Conservation (phyloP, 2,329 filamentous ascomycete genomes). For the Xylariomycetidae sp. region DNA sequence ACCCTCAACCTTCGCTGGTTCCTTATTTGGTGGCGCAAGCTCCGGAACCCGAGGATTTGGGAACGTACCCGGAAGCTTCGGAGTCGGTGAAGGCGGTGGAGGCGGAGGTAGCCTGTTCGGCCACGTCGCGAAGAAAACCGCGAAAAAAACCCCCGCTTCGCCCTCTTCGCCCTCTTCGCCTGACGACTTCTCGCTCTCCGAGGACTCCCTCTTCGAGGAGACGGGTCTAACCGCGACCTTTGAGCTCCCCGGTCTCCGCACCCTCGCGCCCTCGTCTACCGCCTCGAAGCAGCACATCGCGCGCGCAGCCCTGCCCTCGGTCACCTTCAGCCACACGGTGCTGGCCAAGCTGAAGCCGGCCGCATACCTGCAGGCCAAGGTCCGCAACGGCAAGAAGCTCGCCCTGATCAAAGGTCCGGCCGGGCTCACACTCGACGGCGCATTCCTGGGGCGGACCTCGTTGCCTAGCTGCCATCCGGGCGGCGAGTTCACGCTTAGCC, state of each 20-base stretch:
- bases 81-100: no score
- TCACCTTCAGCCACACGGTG: conserved; percentile 51
- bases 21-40: no score
- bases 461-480: conserved; percentile 51
- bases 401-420: conserved; percentile 49
- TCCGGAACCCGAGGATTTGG: no score
- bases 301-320: conserved; percentile 42
- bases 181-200: no score
- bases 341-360: conserved; percentile 55
- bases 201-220: conserved; percentile 52
- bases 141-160: no score
- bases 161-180: no score
- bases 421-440: conserved; percentile 57
- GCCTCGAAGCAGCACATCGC: conserved; percentile 55
- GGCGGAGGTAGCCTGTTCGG: no score
- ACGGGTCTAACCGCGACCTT: conserved; percentile 55
- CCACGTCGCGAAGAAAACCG: no score
- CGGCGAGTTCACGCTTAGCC: conserved; percentile 44
- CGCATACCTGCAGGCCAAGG: conserved; percentile 52
- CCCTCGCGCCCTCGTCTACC: conserved; percentile 44
- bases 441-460: conserved; percentile 51
- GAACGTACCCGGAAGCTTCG: no score
- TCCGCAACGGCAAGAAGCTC: conserved; percentile 50
- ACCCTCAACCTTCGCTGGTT: no score
- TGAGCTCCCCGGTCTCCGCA: conserved; percentile 53